Conservation (phyloP, 805 yeast genomes). For the Pichia cabralensis region DNA sequence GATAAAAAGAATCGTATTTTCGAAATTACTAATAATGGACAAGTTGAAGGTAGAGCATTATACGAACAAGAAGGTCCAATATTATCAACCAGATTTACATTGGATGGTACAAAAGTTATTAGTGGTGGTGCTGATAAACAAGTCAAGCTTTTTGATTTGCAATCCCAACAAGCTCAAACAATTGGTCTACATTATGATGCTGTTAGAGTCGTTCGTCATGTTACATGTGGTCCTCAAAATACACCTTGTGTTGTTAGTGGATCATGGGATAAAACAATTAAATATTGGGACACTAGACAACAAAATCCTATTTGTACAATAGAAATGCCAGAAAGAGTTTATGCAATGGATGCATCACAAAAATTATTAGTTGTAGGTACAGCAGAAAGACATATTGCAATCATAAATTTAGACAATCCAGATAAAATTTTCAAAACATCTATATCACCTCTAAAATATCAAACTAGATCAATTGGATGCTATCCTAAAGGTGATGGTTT, state of each 20-base stretch:
- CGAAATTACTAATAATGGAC: constrained; percentile 69
- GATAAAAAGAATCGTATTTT: constrained; percentile 90
- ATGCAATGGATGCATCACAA: constrained; percentile 76
- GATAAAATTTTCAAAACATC: constrained; percentile 65
- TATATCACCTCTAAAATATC: constrained; percentile 78
- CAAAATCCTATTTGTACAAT: constrained; percentile 75
- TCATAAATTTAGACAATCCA: constrained; percentile 77
- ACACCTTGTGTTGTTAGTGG: constrained; percentile 81
- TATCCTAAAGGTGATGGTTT: constrained; percentile 89
- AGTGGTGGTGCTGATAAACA: constrained; percentile 90
- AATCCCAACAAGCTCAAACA: constrained; percentile 71
- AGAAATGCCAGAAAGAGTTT: constrained; percentile 81
- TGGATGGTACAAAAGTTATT: constrained; percentile 79
- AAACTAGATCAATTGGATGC: constrained; percentile 74
- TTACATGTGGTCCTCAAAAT: constrained; percentile 76
- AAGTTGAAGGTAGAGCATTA: constrained; percentile 78
- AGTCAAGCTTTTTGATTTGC: constrained; percentile 74
- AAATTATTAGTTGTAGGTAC: constrained; percentile 86
- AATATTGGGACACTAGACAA: constrained; percentile 90
- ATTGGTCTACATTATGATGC: constrained; percentile 82
- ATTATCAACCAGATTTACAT: constrained; percentile 68
- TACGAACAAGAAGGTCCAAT: constrained; percentile 89
- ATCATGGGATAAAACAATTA: constrained; percentile 92
- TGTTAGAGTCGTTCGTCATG: constrained; percentile 64
- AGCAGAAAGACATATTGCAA: constrained; percentile 75